phyloP scores from a whole-genome alignment of 345 rosid genomes.

The Eucalyptus decipiens region DNA sequence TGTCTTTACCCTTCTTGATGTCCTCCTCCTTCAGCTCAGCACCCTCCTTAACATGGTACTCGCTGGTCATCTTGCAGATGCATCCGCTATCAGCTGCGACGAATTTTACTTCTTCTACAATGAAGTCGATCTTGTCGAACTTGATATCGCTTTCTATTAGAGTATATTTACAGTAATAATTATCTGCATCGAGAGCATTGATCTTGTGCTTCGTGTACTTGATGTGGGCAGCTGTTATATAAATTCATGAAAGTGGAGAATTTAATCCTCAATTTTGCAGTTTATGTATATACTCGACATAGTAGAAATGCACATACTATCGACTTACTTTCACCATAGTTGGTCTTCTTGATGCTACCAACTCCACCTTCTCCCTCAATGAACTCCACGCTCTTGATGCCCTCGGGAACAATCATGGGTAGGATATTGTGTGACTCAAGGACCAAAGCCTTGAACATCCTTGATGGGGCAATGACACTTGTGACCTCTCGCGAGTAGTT shows the following conservation, averaged over 20 bases:
- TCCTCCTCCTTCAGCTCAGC: neutral
- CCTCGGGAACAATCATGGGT: neutral
- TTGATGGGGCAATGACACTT: neutral
- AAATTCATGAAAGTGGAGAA: neutral
- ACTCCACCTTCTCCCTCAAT: neutral
- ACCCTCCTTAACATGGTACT: neutral
- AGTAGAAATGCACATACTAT: neutral
- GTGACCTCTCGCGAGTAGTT: neutral
- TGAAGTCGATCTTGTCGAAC: neutral
- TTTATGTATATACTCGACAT: neutral
- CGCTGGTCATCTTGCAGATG: neutral
- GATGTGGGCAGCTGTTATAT: neutral
- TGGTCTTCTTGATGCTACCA: neutral
- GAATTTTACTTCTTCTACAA: neutral
- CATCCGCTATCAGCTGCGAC: neutral
- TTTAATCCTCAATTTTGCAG: neutral
- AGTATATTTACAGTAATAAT: neutral
- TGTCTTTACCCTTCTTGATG: neutral
- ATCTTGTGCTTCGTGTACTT: neutral
- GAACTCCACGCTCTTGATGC: neutral
- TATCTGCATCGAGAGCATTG: neutral
- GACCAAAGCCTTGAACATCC: neutral
- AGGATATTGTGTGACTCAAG: neutral
- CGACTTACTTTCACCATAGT: neutral
- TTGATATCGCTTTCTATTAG: neutral